phyloP scores from a whole-genome alignment of 768 basidiomycete genomes.

The Solioccasus polychromus region DNA sequence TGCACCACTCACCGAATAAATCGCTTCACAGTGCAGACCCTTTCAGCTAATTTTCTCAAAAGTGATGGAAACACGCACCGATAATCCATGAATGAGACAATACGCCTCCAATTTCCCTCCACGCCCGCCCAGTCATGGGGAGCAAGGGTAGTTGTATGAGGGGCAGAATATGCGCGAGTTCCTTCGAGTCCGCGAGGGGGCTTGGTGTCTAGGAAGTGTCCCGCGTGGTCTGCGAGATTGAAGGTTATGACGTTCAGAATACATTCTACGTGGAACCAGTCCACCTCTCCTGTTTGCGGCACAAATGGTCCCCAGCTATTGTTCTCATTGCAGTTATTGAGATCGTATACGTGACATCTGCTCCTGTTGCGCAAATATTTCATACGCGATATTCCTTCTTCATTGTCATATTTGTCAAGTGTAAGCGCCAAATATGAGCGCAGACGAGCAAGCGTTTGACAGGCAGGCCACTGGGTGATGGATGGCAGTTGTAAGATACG shows the following conservation, averaged over 20 bases:
- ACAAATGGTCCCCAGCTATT: constrained; percentile 62
- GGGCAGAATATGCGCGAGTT: constrained; percentile 53
- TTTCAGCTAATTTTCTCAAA: constrained; percentile 25
- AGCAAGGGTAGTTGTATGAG: constrained; percentile 33
- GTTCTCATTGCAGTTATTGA: constrained; percentile 50
- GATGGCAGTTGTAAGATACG: constrained; percentile 31
- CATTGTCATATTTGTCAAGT: constrained; percentile 32
- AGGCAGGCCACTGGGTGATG: constrained; percentile 9
- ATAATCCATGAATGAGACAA: constrained; percentile 79
- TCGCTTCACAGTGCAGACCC: constrained; percentile 12
- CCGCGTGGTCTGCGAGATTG: constrained; percentile 50
- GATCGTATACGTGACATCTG: constrained; percentile 61
- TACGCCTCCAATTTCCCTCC: constrained; percentile 71
- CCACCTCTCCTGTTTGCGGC: constrained; percentile 37
- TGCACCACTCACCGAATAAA: constrained; percentile 23
- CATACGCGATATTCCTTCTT: constrained; percentile 24
- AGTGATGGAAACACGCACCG: constrained; percentile 38
- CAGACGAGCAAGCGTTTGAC: constrained; percentile 42
- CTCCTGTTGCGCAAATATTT: constrained; percentile 41
- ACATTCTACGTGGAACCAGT: constrained; percentile 66
- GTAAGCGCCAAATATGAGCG: constrained; percentile 49
- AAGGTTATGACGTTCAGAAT: constrained; percentile 51
- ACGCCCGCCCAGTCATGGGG: constrained; percentile 70
- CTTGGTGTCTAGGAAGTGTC: constrained; percentile 32
- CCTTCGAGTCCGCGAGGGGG: constrained; percentile 54